Conservation (phyloP, 805 yeast species). For the Cyberlindnera japonica region DNA sequence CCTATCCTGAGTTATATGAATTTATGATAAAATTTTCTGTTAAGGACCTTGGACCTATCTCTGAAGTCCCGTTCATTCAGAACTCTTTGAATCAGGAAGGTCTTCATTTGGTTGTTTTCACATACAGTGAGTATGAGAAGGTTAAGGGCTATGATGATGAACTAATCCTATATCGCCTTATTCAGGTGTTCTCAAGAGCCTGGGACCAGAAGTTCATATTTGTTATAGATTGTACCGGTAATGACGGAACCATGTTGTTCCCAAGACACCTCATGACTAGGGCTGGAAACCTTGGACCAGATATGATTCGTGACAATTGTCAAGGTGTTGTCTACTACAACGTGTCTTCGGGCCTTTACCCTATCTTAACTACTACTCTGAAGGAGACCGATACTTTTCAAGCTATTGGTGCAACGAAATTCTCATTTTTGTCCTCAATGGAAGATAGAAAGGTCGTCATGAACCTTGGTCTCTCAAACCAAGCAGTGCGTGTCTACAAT, state of each 20-base stretch:
- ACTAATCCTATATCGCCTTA: conserved; percentile 51
- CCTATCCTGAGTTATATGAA: conserved; percentile 55
- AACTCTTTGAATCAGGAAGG: conserved; percentile 73
- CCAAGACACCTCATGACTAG: conserved; percentile 33
- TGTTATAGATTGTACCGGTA: conserved; percentile 69
- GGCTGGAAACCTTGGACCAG: conserved; percentile 47
- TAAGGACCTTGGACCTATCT: conserved; percentile 44
- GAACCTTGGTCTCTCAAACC: conserved; percentile 41
- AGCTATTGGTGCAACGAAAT: conserved; percentile 17
- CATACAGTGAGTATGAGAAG: conserved; percentile 37
- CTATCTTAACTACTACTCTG: conserved; percentile 24
- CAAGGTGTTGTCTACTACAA: conserved; percentile 47
- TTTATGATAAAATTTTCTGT: conserved; percentile 68
- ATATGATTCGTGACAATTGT: conserved; percentile 49
- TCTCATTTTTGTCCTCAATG: conserved; percentile 42
- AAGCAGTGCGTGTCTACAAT: conserved; percentile 38
- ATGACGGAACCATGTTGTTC: conserved; percentile 30
- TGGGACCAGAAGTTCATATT: conserved; percentile 66
- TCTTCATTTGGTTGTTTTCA: conserved; percentile 58
- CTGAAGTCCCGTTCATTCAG: conserved; percentile 46
- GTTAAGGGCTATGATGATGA: conserved; percentile 41
- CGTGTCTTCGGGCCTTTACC: conserved; percentile 29
- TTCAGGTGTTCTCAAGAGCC: conserved; percentile 63
- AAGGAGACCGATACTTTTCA: conserved; percentile 20
- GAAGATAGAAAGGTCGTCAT: conserved; percentile 43